Base-by-base conservation (phyloP, 257 asterid genomes). In the Dorcoceras hygrometricum region DNA sequence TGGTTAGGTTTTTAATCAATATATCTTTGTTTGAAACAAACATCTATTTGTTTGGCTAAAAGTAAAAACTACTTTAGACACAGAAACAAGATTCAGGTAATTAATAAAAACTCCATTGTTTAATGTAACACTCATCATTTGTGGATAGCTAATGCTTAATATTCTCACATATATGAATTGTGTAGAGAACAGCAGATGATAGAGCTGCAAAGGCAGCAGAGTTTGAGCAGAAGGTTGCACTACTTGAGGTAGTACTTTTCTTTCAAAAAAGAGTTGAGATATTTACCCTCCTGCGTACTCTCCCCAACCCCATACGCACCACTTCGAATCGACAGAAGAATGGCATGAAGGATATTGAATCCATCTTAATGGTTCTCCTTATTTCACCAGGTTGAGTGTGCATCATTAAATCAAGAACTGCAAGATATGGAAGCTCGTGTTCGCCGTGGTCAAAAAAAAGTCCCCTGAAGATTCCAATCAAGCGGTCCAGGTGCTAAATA, bases 141-240 rank as follows among this genome's bases (percentile, higher is more conserved):
- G 50, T 39, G 50, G 54, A 46, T 46, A 46, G 62, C 55, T 65
- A 51, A 19, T 67, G 7, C 46, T 57, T 71, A 46, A 19, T 67
- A 28, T 57, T 3, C n/a, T n/a, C 75, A 65, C 58, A 57, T 64
- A 46, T 59, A 50, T 73, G 55, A 43, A 63, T 74, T 76, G 79
- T 74, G 70, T 86, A 91, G 99, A 91, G 99, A 77, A 78, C 89
- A 69, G 95, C 96, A 68, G 99, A 91, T 81, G 99, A 91, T 57
- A 83, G 97, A 79, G 86, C 96, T 71, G 77, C 94, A 59, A 95
- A 87, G 83, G 92, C 95, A 66, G 82, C 94, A 55, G 99, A 95
- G 48, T 95, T 95, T 83, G 99, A 95, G 89, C 99, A 91, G 82
- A 95, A 91, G 82, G 89, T 87, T 63, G 96, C 89, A 71, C 82